Base-by-base conservation (phyloP, 2,329 filamentous ascomycete genomes). In the Aspergillus carbonarius region DNA sequence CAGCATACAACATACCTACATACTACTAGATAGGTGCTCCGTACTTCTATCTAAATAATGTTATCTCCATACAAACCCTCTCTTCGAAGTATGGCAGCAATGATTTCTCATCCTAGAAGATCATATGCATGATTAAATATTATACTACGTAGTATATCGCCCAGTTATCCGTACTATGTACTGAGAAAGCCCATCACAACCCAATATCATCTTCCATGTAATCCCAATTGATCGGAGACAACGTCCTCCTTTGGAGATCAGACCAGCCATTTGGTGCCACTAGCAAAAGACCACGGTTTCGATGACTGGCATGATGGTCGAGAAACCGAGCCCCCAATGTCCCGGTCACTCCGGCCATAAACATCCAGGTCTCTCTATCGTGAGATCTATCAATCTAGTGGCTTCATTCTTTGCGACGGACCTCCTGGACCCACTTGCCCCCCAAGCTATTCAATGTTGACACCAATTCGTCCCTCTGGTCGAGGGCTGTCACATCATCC, bases 401-500 rank as follows among this genome's bases (percentile, higher is more conserved):
- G 34, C 58, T 58, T 17, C 23, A 47, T 35, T 66, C 63, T 49
- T 64, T 67, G 37, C 60, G 66, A 37, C 60, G 68, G 23, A 75
- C 70, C 34, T 78, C 72, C 60, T 73, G 71, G 30, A 89, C 73
- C 60, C 86, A 83, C 72, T 89, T 91, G 23, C 88, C 90, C 27
- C 87, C 92, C 72, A 96, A 81, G 25, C 83, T 82, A 72, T 85
- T 86, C 62, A 98, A 83, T 73, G 87, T 95, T 57, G 84, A 83
- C 7, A 86, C 83, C 61, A 98, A 79, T 58, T 85, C 84, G 63
- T 88, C 87, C 32, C 83, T 82, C 27, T 79, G 75, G 71, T 93
- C 86, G 60, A 98, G 79, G 25, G 84, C 87, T 50, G 86, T 83
- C 57, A 99, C 84, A 60, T 97, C 92, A 71, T 98, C 93, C 51